Base-by-base conservation (phyloP, 2,329 filamentous ascomycete species). In the Stemphylium lycopersici region DNA sequence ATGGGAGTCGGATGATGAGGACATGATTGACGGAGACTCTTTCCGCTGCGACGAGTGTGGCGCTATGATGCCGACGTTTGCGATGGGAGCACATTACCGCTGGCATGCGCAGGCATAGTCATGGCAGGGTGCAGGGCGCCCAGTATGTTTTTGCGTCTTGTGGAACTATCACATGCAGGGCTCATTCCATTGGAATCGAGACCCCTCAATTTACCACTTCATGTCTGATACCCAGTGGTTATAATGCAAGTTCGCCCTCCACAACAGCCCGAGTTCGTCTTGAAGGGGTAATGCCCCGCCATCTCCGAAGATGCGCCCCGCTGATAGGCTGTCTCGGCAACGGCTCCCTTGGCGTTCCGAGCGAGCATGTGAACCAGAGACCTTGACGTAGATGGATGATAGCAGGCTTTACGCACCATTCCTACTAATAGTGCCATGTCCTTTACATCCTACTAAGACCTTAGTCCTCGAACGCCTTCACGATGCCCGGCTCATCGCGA, bases 401-500 rank as follows among this genome's bases (percentile, higher is more conserved):
- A 31, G 46, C 51, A 50, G 38, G 46, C 51, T 48, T 50, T 50
- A 54, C 39, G 32, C 51, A 49, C 36, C 22, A 26, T 22, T 26
- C 8, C 26, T 40, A 22, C 40, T 50, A 48, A 41, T 46, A 33
- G 15, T 48, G 20, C 20, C 33, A 37, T 40, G 31, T n/a, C 26
- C 41, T 20, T 29, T 42, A 20, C 33, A 32, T 29, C 15, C 18
- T 24, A 42, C 36, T 40, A 8, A 45, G 10, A 4, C 32, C 16
- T n/a, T 33, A n/a, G 4, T 11, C 32, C n/a, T 13, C 38, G 8
- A 16, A 18, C 8, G 3, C 8, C 15, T 18, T 11, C 55, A 66
- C 32, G 24, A 76, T 76, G 74, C 72, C 74, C 60, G 87, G 87
- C 70, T 86, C 84, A 56, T 89, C 87, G 64, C 83, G 87, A 69